Percentiles rank a stretch among this genome's conserved stretches.
These are phyloP conservation scores for Xylaria arbuscula DNA, from an alignment of 2,329 filamentous ascomycete genomes.

Conservation along the genomic window DNA sequence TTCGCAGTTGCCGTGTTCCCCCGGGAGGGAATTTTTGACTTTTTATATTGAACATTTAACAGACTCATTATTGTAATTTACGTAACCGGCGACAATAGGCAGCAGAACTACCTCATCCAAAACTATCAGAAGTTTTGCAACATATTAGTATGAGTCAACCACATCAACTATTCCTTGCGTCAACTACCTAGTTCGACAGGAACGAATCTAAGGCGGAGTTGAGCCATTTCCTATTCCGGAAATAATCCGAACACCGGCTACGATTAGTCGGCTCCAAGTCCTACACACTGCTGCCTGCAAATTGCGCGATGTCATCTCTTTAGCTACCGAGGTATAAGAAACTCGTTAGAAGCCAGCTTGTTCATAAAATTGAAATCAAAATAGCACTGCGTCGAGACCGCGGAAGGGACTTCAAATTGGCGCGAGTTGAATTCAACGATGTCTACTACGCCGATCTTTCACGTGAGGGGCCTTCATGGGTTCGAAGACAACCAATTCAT, in stretches of 20 bases:
- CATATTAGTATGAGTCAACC: too few species aligned
- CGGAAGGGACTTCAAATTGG: neutral
- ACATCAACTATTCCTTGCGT: too few species aligned
- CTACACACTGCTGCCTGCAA: constrained; percentile 12
- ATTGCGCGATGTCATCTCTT: neutral
- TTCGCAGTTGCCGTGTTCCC: too few species aligned
- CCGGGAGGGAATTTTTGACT: too few species aligned
- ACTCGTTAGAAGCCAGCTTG: too few species aligned
- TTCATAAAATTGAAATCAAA: neutral
- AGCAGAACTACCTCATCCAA: too few species aligned
- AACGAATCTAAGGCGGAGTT: neutral
- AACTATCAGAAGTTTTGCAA: too few species aligned
- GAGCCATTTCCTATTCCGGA: constrained; percentile 11
- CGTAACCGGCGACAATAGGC: too few species aligned
- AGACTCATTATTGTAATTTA: too few species aligned
- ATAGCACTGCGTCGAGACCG: neutral
- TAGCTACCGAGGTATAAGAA: neutral
- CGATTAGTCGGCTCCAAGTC: neutral
- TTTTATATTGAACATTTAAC: too few species aligned
- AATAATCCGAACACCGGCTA: constrained; percentile 27
- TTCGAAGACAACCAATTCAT: constrained; percentile 33
- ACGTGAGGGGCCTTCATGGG: constrained; percentile 23
- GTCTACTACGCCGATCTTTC: constrained; percentile 25
- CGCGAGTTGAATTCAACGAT: constrained; percentile 8
- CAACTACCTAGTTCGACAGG: too few species aligned